Conservation (phyloP, 2,329 filamentous ascomycete genomes). For the Anthostomella pinea region DNA sequence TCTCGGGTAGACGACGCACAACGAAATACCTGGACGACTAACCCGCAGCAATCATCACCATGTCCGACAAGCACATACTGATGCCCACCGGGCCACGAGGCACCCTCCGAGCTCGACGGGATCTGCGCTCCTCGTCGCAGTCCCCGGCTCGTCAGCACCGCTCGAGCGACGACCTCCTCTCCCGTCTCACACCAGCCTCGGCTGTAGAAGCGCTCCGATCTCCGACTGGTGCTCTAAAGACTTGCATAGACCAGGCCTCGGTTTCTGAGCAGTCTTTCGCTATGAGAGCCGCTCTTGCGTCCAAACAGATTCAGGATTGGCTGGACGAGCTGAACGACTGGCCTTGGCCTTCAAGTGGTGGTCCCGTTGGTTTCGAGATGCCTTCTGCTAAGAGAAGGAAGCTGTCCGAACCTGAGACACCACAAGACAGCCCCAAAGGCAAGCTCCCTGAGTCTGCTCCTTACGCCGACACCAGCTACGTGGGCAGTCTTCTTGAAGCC, state of each 20-base stretch:
- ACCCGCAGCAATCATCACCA: slow-evolving; percentile 21
- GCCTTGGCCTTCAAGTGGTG: slow-evolving; percentile 52
- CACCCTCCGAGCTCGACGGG: slow-evolving; percentile 39
- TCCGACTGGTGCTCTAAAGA: slow-evolving; percentile 50
- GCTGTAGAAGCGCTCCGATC: slow-evolving; percentile 59
- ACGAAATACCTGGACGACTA: slow-evolving; percentile 21
- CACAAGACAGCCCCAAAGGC: slow-evolving; percentile 18
- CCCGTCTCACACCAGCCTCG: slow-evolving; percentile 57
- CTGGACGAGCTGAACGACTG: slow-evolving; percentile 64
- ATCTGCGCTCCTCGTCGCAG: slow-evolving; percentile 37
- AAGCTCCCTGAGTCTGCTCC: slow-evolving; percentile 21
- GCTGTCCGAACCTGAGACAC: slow-evolving; percentile 26
- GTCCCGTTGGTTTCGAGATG: slow-evolving; percentile 53
- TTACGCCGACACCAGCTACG: slow-evolving; percentile 45
- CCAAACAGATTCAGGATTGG: slow-evolving; percentile 71
- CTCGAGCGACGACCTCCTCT: slow-evolving; percentile 56
- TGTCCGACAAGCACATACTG: slow-evolving; percentile 33
- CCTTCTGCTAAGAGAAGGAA: slow-evolving; percentile 42
- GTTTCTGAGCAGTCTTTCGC: slow-evolving; percentile 68
- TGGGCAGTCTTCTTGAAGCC: slow-evolving; percentile 66
- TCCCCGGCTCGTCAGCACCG: slow-evolving; percentile 47
- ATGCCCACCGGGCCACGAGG: slow-evolving; percentile 37
- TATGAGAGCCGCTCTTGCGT: slow-evolving; percentile 65
- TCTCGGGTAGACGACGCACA: slow-evolving; percentile 11
- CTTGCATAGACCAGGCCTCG: slow-evolving; percentile 62